Evolutionary conservation across 1,284 basidiomycete genomes (phyloP).

Genomic region (Ceratobasidium sp.): DNA sequence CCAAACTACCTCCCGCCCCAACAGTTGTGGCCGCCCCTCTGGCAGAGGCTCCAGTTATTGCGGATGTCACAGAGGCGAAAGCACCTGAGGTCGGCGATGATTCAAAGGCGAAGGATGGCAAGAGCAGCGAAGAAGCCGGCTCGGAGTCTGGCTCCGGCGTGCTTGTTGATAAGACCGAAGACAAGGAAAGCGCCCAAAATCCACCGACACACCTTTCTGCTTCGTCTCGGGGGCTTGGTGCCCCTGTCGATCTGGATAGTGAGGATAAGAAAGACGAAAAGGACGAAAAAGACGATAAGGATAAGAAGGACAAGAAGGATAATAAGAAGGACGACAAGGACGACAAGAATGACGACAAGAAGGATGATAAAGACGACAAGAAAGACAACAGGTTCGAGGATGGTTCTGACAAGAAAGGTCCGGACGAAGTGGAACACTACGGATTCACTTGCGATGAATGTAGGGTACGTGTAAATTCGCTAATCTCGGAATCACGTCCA

Average conservation of each 20-base stretch:
- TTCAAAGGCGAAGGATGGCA: neutral
- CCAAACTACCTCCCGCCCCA: constrained; percentile 3
- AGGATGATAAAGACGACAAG: constrained; percentile 4
- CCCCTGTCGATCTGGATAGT: neutral
- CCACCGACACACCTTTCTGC: neutral
- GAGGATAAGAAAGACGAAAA: constrained; percentile 30
- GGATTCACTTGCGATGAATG: constrained; percentile 42
- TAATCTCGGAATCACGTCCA: neutral
- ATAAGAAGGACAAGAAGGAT: neutral
- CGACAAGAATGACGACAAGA: neutral
- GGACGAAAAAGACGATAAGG: constrained; percentile 7
- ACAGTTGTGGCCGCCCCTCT: neutral
- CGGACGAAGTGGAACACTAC: constrained; percentile 12
- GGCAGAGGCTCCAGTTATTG: neutral
- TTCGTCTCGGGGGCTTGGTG: neutral
- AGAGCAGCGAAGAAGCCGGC: neutral
- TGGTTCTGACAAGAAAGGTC: neutral
- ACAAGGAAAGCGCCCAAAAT: neutral
- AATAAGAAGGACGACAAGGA: neutral
- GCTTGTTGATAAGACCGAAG: neutral
- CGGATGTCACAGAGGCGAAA: neutral
- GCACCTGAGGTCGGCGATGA: neutral
- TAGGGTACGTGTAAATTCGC: constrained; percentile 27
- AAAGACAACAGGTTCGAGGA: neutral
- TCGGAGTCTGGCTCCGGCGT: constrained; percentile 19